A percentile compares a stretch with the other conserved stretches of the same genome.
These are phyloP conservation scores for Besnoitia besnoiti DNA, from an alignment of 169 alveolate genomes.

Conservation along the genomic window DNA sequence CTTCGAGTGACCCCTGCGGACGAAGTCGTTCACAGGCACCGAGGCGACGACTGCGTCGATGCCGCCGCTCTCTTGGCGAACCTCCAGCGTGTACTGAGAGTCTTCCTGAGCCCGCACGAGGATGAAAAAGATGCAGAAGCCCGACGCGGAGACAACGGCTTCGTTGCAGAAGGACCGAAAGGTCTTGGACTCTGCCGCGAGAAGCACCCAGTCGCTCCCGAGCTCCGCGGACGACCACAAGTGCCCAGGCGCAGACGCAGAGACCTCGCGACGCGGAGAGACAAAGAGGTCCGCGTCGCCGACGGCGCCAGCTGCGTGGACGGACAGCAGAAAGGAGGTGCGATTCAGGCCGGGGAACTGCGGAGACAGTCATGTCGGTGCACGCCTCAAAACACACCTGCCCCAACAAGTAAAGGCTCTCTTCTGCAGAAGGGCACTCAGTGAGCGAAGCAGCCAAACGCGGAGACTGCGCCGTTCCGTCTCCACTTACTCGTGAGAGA, in stretches of 20 bases:
- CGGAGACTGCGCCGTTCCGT: background rate
- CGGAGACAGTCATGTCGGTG: background rate
- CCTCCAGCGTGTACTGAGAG: constrained; percentile 25
- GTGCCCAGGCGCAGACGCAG: background rate
- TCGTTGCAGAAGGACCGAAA: background rate
- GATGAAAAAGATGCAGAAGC: background rate
- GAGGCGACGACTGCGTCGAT: background rate
- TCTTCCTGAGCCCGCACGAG: constrained; percentile 15
- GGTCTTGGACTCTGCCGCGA: background rate
- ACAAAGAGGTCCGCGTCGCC: constrained; percentile 57
- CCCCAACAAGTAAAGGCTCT: background rate
- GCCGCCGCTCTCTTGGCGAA: background rate
- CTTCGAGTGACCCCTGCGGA: background rate
- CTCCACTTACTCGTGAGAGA: background rate
- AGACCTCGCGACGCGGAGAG: background rate
- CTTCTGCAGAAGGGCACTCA: too few relatives aligned
- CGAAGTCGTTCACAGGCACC: background rate
- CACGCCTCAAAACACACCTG: background rate
- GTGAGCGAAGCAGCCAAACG: too few relatives aligned
- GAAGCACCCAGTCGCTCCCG: constrained; percentile 3
- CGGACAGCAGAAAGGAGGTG: too few relatives aligned
- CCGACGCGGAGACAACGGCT: background rate
- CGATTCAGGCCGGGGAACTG: background rate
- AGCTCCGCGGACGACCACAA: background rate
- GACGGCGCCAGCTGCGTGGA: constrained; percentile 31